Conservation (phyloP, 441 rosid genomes). For the Arabidopsis hybrid region DNA sequence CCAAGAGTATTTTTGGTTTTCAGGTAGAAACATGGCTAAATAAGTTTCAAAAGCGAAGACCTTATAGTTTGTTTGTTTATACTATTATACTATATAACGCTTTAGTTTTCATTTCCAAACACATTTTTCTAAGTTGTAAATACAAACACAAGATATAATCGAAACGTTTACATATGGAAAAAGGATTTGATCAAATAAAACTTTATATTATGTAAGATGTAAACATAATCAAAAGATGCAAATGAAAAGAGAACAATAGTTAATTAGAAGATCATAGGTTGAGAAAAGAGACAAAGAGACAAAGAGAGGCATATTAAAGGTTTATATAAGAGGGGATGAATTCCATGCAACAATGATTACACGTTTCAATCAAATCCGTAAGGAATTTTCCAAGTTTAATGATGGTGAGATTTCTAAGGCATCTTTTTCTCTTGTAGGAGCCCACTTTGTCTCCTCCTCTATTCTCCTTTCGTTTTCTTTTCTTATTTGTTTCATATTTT, state of each 20-base stretch:
- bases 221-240: conserved; percentile 20
- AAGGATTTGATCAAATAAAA: neutral
- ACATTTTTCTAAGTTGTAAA: neutral
- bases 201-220: neutral
- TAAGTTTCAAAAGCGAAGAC: conserved; percentile 14
- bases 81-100: neutral
- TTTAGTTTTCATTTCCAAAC: neutral
- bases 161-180: neutral
- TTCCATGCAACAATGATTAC: conserved; percentile 95
- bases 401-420: conserved; percentile 71
- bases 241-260: conserved; percentile 6
- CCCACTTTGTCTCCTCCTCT: conserved; percentile 41
- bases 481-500: conserved; percentile 12
- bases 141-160: neutral
- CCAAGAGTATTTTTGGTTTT: neutral
- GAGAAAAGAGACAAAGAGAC: conserved; percentile 44
- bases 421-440: conserved; percentile 45
- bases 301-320: conserved; percentile 44
- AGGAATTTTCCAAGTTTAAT: conserved; percentile 59
- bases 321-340: conserved; percentile 55
- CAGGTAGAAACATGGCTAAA: conserved; percentile 8
- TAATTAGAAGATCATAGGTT: conserved; percentile 32
- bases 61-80: neutral
- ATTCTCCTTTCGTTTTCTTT: conserved; percentile 17
- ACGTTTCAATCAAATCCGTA: conserved; percentile 62